Evolutionary conservation across 345 rosid genomes (phyloP), one percentile per base, ranked within the genome.

Genomic region (Rhodamnia argentea): DNA sequence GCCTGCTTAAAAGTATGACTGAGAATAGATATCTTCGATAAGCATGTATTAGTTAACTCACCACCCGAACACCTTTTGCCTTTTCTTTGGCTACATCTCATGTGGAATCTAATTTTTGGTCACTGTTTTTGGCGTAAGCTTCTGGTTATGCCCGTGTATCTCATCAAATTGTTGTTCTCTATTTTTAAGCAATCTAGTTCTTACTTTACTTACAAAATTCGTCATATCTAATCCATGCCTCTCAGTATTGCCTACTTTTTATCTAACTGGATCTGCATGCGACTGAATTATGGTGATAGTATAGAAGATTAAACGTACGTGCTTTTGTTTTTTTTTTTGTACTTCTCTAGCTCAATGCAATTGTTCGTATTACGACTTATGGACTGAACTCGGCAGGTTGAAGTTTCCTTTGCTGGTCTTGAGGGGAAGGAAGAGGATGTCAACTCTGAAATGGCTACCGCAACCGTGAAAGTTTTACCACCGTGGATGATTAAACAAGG

Each of bases 401-500:
- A 97, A 90, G 98, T 97, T 90, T 94, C 94, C 86, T 92, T 95
- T 87, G 86, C 97, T 87, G 98, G 98, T 83, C 88, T 56, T 82
- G 96, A 94, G 56, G 96, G 94, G 84, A 94, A 94, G 87, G 96
- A 92, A n/a, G 91, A 85, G 83, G 96, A 93, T 90, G 87, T 90
- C 84, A 96, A 97, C 90, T 87, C 96, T 86, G 94, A 94, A 85
- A 89, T 24, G 20, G 7, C 87, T 86, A 90, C 85, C 56, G 44
- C 94, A 29, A 75, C 93, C 85, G 83, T 53, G 82, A 97, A 95
- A 92, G 95, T 94, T 50, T 89, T 97, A 83, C 98, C 96, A 52
- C 99, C 99, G 44, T 97, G 99, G 99, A 96, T 97, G 99, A 94
- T 96, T 82, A 97, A 89, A 89, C 91, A 94, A 90, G 98, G 98